Evolutionary conservation across 2,329 filamentous ascomycete species (phyloP).

Genomic region (Microthyrium microscopicum): DNA sequence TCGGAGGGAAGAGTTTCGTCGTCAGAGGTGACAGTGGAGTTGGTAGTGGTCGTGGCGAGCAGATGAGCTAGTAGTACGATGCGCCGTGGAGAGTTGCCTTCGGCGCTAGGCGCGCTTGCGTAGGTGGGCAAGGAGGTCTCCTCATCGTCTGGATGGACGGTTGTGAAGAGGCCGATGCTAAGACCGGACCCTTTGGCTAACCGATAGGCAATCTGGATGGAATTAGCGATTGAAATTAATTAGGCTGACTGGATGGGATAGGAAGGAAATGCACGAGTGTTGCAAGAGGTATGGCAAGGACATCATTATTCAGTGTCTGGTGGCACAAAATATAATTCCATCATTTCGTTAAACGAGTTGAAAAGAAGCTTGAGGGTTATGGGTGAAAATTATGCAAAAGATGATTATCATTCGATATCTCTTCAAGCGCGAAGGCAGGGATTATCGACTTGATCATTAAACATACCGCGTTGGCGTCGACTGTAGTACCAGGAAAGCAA

Average conservation of each 20-base stretch:
- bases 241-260: no score
- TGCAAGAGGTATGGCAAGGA: no score
- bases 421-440: no score
- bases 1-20: slow-evolving; percentile 59
- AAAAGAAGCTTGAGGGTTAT: no score
- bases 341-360: no score
- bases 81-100: slow-evolving; percentile 34
- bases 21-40: slow-evolving; percentile 48
- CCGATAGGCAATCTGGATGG: slow-evolving; percentile 66
- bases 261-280: no score
- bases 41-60: slow-evolving; percentile 53
- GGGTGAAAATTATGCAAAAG: no score
- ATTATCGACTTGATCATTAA: not conserved
- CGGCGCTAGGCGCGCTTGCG: slow-evolving; percentile 10
- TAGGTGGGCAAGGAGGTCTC: slow-evolving; percentile 37
- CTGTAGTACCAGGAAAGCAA: slow-evolving; percentile 30
- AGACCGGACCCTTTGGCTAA: slow-evolving; percentile 60
- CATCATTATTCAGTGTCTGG: no score
- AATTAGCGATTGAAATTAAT: no score
- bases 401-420: no score
- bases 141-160: slow-evolving; percentile 27
- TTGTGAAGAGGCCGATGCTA: slow-evolving; percentile 64
- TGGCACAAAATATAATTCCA: no score
- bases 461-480: not conserved
- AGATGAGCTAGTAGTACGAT: slow-evolving; percentile 60